Evolutionary conservation across 371 early-diverging fungal species (phyloP), one percentile per base, ranked within the genome.

Genomic region (Amoeboaphelidium protococcarum): DNA sequence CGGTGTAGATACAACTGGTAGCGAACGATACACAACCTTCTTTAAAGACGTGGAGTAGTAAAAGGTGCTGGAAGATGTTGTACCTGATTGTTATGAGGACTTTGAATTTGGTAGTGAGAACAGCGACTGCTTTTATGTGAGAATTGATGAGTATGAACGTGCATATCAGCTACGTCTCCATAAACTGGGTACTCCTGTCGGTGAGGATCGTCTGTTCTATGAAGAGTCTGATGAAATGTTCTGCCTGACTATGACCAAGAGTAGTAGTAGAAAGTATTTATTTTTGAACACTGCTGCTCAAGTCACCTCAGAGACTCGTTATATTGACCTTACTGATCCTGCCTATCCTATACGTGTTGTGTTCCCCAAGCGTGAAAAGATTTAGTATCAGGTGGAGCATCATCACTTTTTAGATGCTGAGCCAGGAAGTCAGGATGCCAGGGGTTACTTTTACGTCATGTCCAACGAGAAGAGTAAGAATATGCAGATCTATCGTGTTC

Each of bases 181-280:
- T 44, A 41, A 25, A 24, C 24, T 73, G 13, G 73, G 71, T 1
- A 49, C 50, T 13, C 46, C 51, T 24, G 60, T 66, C 1, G 48
- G 48, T 1, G 2, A 21, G 12, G 73, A 70, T 45, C 55, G 45
- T n/a, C 40, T 69, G 3, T 42, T 72, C 16, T 68, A 63, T 42
- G 64, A 72, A 41, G 74, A 73, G 45, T 44, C 41, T 12, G 74
- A 73, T 54, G 67, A 68, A 49, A 72, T 69, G 69, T 73, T 66
- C 40, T 69, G 53, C 42, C 26, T 73, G 23, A 57, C 67, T 1
- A 26, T 73, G 47, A 62, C 63, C 24, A 71, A 66, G 44, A 57
- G 62, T 0, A 58, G 59, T 43, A 58, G 66, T 27, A 59, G 60
- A 25, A 53, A 56, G 44, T 71, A 60, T 52, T 58, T 73, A 26